phyloP scores from a whole-genome alignment of 306 rosid genomes.

The Mimosa bimucronata region DNA sequence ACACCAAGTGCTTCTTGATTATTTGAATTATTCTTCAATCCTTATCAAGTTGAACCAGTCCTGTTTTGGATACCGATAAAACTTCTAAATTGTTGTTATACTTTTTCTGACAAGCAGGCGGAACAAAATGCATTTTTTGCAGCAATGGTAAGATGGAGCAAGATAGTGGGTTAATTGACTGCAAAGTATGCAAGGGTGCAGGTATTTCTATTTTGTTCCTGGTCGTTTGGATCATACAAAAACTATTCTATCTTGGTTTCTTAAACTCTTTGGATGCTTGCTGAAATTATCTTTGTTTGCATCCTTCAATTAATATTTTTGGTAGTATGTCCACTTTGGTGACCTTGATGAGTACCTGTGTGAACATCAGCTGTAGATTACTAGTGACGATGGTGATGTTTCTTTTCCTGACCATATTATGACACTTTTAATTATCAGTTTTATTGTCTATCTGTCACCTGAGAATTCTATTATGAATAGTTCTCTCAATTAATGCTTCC shows the following conservation, averaged over 20 bases:
- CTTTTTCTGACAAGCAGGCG: slow-evolving; percentile 61
- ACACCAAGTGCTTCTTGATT: neutral
- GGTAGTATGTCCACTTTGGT: neutral
- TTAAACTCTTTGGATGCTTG: neutral
- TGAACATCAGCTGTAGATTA: neutral
- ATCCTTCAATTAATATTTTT: neutral
- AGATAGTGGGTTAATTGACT: slow-evolving; percentile 70
- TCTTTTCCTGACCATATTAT: neutral
- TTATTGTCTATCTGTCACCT: neutral
- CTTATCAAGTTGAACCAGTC: neutral
- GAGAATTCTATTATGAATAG: neutral
- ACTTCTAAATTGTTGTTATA: slow-evolving; percentile 2
- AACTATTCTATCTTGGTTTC: neutral
- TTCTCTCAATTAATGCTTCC: neutral
- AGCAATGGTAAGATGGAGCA: slow-evolving; percentile 85
- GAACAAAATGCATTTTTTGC: slow-evolving; percentile 92
- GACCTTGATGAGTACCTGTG: neutral
- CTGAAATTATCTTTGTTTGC: neutral
- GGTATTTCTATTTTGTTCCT: slow-evolving; percentile 54
- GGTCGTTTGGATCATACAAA: neutral
- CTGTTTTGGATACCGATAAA: neutral
- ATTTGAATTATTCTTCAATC: neutral
- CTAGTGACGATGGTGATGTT: neutral
- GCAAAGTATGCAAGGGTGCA: slow-evolving; percentile 97
- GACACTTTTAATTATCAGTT: neutral